Base-by-base conservation (phyloP, 129 eudicot genomes). In the Pulicaria dysenterica region DNA sequence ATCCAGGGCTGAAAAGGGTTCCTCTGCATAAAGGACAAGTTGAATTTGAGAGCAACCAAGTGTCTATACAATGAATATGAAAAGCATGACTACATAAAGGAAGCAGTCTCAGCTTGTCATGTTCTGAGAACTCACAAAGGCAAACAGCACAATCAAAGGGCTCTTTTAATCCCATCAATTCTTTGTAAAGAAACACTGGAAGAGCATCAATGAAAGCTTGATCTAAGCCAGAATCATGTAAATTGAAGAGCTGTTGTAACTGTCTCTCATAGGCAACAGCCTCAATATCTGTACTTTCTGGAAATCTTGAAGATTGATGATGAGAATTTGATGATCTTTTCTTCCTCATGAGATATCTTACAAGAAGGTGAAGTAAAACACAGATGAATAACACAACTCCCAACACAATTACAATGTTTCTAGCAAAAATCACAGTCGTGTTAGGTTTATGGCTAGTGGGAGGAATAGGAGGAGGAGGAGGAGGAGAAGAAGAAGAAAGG, bases 81-180 rank as follows among this genome's bases (percentile, higher is more conserved):
- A 95, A 95, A 58, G 99, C 99, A 85, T 95, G 99, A 47, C 97
- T 75, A 68, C 99, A 95, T 59, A 88, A 48, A 4, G 99, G 99
- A n/a, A 95, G 83, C 57, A 95, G 39, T 68, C 99, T 86, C 13
- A 95, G 43, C 51, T 86, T 81, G 46, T 95, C 99, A 31, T 76
- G 79, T 68, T 88, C 83, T 11, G 91, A 73, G 54, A 95, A 95
- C 58, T 91, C 97, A 79, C 94, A 89, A 1, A 95, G 65, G 56
- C 99, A 95, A 66, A 95, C 99, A 66, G 99, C 99, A 80, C 99
- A 95, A 74, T 95, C 99, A 79, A 90, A 95, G 17, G 97, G 97
- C 85, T 95, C 99, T 64, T 90, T 83, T 19, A 72, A 55, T 1
- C 97, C 97, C 88, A 79, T 64, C 16, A 95, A 59, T 51, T 95